Evolutionary conservation across 306 rosid species (phyloP).

Genomic region (Herpetospermum pedunculosum): DNA sequence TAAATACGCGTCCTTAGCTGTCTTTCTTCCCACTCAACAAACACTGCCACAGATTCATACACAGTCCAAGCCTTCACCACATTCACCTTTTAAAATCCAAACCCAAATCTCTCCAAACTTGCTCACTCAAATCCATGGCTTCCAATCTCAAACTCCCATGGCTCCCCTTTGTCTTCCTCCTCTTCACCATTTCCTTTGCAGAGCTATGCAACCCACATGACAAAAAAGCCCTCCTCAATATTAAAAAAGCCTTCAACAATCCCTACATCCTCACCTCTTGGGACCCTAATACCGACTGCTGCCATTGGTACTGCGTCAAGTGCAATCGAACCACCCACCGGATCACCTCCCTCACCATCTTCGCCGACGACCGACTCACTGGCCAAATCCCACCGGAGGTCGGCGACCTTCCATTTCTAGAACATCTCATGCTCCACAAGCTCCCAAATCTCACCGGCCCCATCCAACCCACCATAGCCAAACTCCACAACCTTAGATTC

Average conservation of each 20-base stretch:
- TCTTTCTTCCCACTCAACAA: no score
- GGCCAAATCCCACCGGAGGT: slow-evolving; percentile 48
- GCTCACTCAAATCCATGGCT: background rate
- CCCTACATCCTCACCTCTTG: slow-evolving; percentile 58
- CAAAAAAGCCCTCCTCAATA: slow-evolving; percentile 47
- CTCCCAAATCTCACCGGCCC: slow-evolving; percentile 42
- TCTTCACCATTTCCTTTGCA: slow-evolving; percentile 19
- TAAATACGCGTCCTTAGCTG: background rate
- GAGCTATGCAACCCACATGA: slow-evolving; percentile 52
- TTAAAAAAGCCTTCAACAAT: slow-evolving; percentile 49
- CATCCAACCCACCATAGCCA: slow-evolving; percentile 36
- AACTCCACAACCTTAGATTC: slow-evolving; percentile 30
- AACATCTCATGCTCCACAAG: slow-evolving; percentile 38
- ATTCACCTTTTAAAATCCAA: background rate
- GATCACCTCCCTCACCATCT: slow-evolving; percentile 36
- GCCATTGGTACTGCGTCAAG: slow-evolving; percentile 45
- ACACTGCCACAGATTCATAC: background rate
- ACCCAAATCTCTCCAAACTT: background rate
- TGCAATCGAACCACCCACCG: slow-evolving; percentile 54
- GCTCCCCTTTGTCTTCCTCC: background rate
- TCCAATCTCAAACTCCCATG: background rate
- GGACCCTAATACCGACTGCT: slow-evolving; percentile 48
- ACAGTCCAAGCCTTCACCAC: background rate
- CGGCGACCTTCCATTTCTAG: slow-evolving; percentile 55
- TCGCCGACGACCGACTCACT: slow-evolving; percentile 22